phyloP scores from a whole-genome alignment of 148 eudicot species.

The Limonium bicolor region DNA sequence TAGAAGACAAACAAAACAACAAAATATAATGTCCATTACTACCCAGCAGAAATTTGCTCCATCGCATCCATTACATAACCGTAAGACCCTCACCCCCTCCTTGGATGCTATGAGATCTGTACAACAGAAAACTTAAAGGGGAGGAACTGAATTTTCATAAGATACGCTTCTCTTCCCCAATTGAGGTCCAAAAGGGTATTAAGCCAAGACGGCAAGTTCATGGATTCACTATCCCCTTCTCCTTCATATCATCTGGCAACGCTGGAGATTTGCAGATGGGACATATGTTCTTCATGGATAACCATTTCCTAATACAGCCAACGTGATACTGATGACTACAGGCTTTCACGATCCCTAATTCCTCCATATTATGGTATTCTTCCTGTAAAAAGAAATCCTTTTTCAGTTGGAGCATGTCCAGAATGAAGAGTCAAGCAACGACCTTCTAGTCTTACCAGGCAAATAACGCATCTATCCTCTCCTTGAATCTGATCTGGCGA shows the following conservation, averaged over 20 bases:
- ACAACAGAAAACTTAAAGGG: too few species aligned
- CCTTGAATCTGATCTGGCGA: slow-evolving; percentile 44
- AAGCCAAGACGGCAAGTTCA: too few species aligned
- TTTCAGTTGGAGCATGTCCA: too few species aligned
- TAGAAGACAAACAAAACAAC: too few species aligned
- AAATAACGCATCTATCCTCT: slow-evolving; percentile 67
- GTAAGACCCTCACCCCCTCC: too few species aligned
- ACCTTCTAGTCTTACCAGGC: slow-evolving; percentile 51
- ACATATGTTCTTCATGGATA: slow-evolving; percentile 61
- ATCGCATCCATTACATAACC: too few species aligned
- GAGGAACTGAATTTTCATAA: too few species aligned
- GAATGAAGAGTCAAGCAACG: not conserved
- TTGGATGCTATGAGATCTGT: too few species aligned
- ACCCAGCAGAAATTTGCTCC: too few species aligned
- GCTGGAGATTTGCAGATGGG: slow-evolving; percentile 81
- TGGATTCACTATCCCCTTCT: slow-evolving; percentile 11
- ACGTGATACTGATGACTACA: slow-evolving; percentile 80
- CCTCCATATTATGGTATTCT: slow-evolving; percentile 62
- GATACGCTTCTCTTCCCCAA: too few species aligned
- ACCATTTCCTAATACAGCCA: slow-evolving; percentile 64
- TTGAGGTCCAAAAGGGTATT: too few species aligned
- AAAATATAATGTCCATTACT: too few species aligned
- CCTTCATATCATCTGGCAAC: slow-evolving; percentile 29
- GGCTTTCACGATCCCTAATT: slow-evolving; percentile 44
- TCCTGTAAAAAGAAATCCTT: slow-evolving; percentile 44